Evolutionary conservation across 345 rosid genomes (phyloP).

Genomic region (Boechera retrofracta): DNA sequence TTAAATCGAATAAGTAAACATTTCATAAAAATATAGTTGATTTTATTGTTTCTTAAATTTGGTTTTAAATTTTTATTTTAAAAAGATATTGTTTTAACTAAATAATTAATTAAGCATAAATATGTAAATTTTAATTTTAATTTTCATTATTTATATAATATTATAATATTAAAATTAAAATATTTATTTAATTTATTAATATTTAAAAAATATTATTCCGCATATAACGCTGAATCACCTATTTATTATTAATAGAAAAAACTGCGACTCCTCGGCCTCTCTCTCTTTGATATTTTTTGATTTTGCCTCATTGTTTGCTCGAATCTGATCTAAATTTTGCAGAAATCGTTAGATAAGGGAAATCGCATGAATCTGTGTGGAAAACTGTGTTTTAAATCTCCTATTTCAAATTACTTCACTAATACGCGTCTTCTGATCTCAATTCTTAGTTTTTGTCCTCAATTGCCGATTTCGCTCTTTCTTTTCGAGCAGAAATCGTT

Average conservation of each 20-base stretch:
- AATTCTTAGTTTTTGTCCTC: constrained; percentile 77
- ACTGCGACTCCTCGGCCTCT: constrained; percentile 23
- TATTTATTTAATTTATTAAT: no score
- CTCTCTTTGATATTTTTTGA: neutral
- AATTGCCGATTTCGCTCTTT: constrained; percentile 59
- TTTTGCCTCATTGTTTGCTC: constrained; percentile 25
- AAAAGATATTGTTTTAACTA: no score
- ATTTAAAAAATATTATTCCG: no score
- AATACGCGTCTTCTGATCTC: constrained; percentile 61
- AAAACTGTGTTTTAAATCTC: constrained; percentile 55
- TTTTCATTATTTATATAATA: no score
- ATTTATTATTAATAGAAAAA: constrained; percentile 6
- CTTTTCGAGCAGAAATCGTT: constrained; percentile 54
- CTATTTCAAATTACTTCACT: constrained; percentile 64
- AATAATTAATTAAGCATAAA: no score
- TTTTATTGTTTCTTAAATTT: no score
- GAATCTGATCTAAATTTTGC: constrained; percentile 16
- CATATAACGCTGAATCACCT: no score
- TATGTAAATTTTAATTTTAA: no score
- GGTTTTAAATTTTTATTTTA: no score
- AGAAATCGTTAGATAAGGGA: neutral
- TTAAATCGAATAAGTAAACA: no score
- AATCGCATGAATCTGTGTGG: constrained; percentile 88
- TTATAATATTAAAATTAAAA: no score
- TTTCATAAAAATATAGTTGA: no score